A percentile compares a stretch with the other conserved stretches of the same genome.
These are phyloP conservation scores for Lactuca saligna DNA, from an alignment of 129 eudicot species.

Conservation along the genomic window DNA sequence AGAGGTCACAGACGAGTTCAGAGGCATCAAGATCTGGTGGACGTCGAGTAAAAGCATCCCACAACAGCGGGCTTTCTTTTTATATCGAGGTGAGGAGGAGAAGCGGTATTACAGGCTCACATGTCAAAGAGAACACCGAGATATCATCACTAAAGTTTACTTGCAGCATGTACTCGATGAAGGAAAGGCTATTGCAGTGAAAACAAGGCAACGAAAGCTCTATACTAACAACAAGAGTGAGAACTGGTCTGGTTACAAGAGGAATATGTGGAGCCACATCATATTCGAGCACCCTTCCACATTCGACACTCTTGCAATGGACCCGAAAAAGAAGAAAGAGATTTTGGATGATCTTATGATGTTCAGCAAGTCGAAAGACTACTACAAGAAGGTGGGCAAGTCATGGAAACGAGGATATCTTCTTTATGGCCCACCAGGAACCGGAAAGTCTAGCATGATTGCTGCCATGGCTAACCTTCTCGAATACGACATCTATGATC, in stretches of 20 bases:
- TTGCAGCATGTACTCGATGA: too few relatives aligned
- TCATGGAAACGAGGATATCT: slow-evolving; percentile 26
- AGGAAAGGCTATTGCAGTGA: too few relatives aligned
- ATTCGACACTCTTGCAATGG: too few relatives aligned
- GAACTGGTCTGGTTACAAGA: too few relatives aligned
- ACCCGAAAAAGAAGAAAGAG: too few relatives aligned
- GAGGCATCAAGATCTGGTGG: slow-evolving; percentile 50
- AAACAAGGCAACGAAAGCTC: too few relatives aligned
- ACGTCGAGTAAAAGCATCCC: slow-evolving; percentile 19
- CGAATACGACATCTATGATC: slow-evolving; percentile 46
- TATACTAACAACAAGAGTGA: too few relatives aligned
- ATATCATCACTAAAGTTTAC: not conserved
- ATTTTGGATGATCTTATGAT: too few relatives aligned
- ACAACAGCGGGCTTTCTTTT: slow-evolving; percentile 16
- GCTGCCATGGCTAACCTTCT: slow-evolving; percentile 68
- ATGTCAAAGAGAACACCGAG: slow-evolving; percentile 34
- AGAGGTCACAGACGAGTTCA: slow-evolving; percentile 47
- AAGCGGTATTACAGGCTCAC: slow-evolving; percentile 45
- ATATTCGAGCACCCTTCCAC: too few relatives aligned
- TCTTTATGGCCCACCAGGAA: slow-evolving; percentile 62
- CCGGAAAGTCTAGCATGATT: slow-evolving; percentile 66
- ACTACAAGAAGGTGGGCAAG: too few relatives aligned
- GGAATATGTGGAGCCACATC: too few relatives aligned
- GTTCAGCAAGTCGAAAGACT: too few relatives aligned
- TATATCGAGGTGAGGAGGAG: slow-evolving; percentile 35